Conservation (phyloP, 1,284 basidiomycete species). For the Inonotus obliquus region DNA sequence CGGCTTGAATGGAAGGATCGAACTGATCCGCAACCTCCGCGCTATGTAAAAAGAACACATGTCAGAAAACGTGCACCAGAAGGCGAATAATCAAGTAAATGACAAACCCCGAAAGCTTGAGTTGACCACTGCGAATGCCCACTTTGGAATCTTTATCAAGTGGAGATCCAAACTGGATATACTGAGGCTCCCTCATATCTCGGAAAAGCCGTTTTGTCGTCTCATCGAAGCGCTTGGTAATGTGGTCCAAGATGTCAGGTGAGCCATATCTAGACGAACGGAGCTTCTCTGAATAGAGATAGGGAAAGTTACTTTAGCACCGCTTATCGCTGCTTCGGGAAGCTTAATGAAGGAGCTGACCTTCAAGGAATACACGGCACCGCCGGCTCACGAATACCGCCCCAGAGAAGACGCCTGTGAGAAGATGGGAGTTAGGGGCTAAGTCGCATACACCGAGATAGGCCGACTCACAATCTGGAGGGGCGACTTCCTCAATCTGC, state of each 20-base stretch:
- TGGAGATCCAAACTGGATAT: slow-evolving; percentile 71
- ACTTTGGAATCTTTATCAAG: slow-evolving; percentile 65
- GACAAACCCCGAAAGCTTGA: slow-evolving; percentile 61
- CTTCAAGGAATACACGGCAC: slow-evolving; percentile 62
- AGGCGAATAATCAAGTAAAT: neutral
- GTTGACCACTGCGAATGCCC: slow-evolving; percentile 64
- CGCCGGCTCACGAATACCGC: slow-evolving; percentile 76
- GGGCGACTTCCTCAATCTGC: slow-evolving; percentile 74
- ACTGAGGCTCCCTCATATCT: slow-evolving; percentile 59
- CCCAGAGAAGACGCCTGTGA: slow-evolving; percentile 65
- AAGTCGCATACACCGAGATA: neutral
- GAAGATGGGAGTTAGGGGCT: neutral
- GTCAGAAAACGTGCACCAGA: neutral
- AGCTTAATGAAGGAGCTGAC: slow-evolving; percentile 29
- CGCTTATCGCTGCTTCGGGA: neutral
- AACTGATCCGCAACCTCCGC: slow-evolving; percentile 65
- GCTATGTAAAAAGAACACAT: slow-evolving; percentile 27
- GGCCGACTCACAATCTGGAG: slow-evolving; percentile 60
- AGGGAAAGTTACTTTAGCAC: neutral
- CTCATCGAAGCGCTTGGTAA: slow-evolving; percentile 71
- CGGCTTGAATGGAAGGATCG: slow-evolving; percentile 71
- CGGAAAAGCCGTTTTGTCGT: slow-evolving; percentile 75
- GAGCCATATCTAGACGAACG: slow-evolving; percentile 65
- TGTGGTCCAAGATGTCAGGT: slow-evolving; percentile 63
- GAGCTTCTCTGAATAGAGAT: slow-evolving; percentile 50